Evolutionary conservation across 2,329 filamentous ascomycete genomes (phyloP).

Genomic region (Gyromitra esculenta): DNA sequence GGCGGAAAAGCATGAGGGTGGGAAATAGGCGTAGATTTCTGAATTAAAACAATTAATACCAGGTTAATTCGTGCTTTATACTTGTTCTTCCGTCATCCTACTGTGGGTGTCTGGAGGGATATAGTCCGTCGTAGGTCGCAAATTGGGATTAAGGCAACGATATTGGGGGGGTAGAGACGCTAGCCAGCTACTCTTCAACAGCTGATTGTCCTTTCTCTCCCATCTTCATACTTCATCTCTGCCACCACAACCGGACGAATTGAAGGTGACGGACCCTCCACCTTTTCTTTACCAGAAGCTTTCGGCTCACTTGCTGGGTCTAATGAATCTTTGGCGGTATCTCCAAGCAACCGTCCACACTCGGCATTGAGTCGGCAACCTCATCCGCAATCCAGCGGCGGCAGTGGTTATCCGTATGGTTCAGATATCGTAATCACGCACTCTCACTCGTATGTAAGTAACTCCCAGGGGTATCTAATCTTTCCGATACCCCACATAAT

Average conservation of each 20-base stretch:
- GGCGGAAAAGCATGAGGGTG: conserved; percentile 58
- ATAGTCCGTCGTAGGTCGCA: background rate
- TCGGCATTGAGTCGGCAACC: background rate
- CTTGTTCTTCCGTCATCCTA: background rate
- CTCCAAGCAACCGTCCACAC: background rate
- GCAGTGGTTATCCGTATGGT: background rate
- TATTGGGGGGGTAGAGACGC: background rate
- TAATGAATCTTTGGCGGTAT: background rate
- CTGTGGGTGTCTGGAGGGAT: background rate
- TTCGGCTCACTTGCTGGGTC: background rate
- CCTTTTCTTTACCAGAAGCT: too few relatives aligned
- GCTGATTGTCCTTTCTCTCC: background rate
- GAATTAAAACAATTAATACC: conserved; percentile 22
- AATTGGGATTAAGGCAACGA: background rate
- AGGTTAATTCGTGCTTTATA: background rate
- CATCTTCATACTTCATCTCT: background rate
- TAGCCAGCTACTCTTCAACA: background rate
- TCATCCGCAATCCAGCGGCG: background rate
- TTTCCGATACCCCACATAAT: background rate
- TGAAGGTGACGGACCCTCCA: background rate
- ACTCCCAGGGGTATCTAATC: background rate
- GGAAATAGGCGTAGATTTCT: conserved; percentile 29
- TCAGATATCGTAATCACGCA: conserved; percentile 2
- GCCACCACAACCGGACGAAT: background rate
- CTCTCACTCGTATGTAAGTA: conserved; percentile 6